Conservation (phyloP, 2,329 filamentous ascomycete genomes). For the Cladophialophora immunda region DNA sequence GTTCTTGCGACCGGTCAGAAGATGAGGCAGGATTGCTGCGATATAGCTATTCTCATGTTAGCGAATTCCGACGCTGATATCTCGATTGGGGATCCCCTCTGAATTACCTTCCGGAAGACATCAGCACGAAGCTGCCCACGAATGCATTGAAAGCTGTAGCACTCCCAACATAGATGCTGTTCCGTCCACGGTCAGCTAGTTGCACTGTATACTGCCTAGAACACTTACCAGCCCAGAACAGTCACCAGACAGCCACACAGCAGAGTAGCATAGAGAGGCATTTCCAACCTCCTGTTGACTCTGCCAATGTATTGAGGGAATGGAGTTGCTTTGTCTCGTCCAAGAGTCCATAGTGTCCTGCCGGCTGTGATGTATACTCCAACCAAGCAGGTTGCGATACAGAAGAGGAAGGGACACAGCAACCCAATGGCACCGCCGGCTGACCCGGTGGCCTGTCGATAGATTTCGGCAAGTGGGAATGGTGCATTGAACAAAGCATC, state of each 20-base stretch:
- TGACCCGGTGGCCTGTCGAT: conserved; percentile 65
- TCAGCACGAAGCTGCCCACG: conserved; percentile 66
- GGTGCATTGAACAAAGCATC: conserved; percentile 49
- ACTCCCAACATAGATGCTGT: conserved; percentile 55
- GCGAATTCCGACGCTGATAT: background rate
- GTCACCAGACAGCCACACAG: conserved; percentile 60
- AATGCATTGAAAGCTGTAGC: conserved; percentile 63
- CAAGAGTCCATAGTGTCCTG: conserved; percentile 70
- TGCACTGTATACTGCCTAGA: conserved; percentile 49
- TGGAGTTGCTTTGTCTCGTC: conserved; percentile 66
- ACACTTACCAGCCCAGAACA: conserved; percentile 55
- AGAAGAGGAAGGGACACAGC: conserved; percentile 63
- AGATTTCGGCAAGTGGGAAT: conserved; percentile 74
- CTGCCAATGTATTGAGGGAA: conserved; percentile 58
- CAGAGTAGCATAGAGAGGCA: conserved; percentile 66
- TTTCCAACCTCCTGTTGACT: conserved; percentile 57
- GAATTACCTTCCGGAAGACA: conserved; percentile 59
- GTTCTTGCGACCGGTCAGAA: conserved; percentile 61
- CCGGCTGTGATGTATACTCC: conserved; percentile 68
- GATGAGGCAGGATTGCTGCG: conserved; percentile 60
- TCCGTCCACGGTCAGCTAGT: conserved; percentile 55
- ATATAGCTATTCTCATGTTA: conserved; percentile 51
- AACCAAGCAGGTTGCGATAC: conserved; percentile 61
- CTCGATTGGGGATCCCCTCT: background rate
- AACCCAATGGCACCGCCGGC: conserved; percentile 61